phyloP scores from a whole-genome alignment of 805 yeast species.

The Nakazawaea wyomingensis region DNA sequence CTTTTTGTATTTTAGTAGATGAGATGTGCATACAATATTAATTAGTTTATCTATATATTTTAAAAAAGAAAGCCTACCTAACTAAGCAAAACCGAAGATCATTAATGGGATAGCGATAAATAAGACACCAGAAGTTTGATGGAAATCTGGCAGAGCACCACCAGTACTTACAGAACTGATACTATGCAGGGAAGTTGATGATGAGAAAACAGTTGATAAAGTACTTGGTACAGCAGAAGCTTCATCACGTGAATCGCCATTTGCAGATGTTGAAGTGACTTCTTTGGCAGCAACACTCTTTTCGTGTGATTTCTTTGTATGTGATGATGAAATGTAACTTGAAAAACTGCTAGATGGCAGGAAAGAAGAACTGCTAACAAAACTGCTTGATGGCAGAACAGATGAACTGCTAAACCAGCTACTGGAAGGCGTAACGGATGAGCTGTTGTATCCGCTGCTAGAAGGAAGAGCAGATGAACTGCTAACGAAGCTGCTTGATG shows the following conservation, averaged over 20 bases:
- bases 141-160: not conserved
- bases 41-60: too few species aligned
- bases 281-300: constrained; percentile 5
- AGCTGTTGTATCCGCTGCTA: not conserved
- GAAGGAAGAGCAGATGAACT: not conserved
- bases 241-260: not conserved
- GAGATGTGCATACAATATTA: too few species aligned
- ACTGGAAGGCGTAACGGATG: not conserved
- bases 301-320: not conserved
- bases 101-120: not conserved
- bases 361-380: too few species aligned
- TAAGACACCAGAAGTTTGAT: not conserved
- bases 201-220: not conserved
- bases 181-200: not conserved
- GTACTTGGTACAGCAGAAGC: not conserved
- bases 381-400: not conserved
- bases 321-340: not conserved
- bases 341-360: not conserved
- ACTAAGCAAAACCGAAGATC: not conserved
- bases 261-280: not conserved
- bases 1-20: too few species aligned
- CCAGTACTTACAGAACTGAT: not conserved
- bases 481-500: not conserved
- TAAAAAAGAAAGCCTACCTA: too few species aligned
- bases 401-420: not conserved